Evolutionary conservation across 2,329 filamentous ascomycete species (phyloP), one percentile per base, ranked within the genome.

Genomic region (Ceratocystis variospora): DNA sequence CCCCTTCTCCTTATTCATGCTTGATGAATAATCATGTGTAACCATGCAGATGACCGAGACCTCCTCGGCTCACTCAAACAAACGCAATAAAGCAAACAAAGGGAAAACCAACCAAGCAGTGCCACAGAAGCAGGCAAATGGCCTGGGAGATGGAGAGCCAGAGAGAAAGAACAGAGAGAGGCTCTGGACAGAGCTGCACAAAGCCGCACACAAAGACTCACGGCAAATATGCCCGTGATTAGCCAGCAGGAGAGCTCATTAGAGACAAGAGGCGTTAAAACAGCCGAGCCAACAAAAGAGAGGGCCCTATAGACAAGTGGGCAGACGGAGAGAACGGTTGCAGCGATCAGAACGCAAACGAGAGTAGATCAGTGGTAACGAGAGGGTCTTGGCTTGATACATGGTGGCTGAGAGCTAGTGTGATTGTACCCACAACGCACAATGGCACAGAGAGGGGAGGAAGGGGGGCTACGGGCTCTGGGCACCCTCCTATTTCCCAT

Each of bases 1-100:
- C n/a, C 22, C 48, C 3, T 53, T 5, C 2, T 15, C 48, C 48
- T 53, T 53, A 15, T 6, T 53, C 37, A 41, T 10, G 12, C 37
- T 59, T 28, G 25, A 1, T 37, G 19, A 50, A 31, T 50, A 33
- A 46, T 8, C 25, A 28, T 41, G 45, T 63, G 45, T 37, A 63
- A 63, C 62, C 5, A 63, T 63, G 62, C 62, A 50, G n/a, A 15
- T 28, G 46, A 48, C 62, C 45, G 62, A 63, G 62, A 63, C 62
- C 31, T 33, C 37, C 50, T 63, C 62, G 62, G 62, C 28, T 63
- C 44, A 28, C 45, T 5, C 33, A 37, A 53, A 53, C 44, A 28
- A 15, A 53, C 37, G 37, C 37, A 28, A 10, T 25, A 53, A 15
- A 53, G 48, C 22, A 28, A 28, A 15, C 48, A 53, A 53, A 28